A percentile compares a stretch with the other conserved stretches of the same genome.
Conservation (phyloP, 2,329 filamentous ascomycete genomes). For the Pseudogymnoascus sp. region DNA sequence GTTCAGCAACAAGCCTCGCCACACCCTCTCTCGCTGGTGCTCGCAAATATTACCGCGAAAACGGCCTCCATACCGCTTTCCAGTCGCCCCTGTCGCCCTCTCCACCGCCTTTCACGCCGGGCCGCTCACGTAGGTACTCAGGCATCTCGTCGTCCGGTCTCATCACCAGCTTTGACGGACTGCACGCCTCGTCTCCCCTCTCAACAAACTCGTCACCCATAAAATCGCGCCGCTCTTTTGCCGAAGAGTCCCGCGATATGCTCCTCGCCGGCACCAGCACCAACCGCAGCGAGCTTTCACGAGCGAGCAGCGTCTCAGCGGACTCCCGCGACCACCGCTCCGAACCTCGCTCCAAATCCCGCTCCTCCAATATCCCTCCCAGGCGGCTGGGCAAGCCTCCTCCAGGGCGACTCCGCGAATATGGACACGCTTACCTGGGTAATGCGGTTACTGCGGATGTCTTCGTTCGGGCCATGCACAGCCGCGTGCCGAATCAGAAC, state of each 20-base stretch:
- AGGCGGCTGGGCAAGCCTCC: conserved; percentile 19
- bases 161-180: background rate
- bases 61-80: conserved; percentile 2
- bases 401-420: conserved; percentile 32
- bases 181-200: conserved; percentile 2
- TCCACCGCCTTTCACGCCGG: background rate
- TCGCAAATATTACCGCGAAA: conserved; percentile 8
- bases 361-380: conserved; percentile 13
- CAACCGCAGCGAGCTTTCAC: background rate
- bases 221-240: background rate
- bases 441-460: conserved; percentile 36
- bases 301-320: background rate
- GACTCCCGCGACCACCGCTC: background rate
- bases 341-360: background rate
- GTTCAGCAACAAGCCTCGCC: background rate
- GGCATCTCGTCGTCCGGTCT: background rate
- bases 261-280: conserved; percentile 2
- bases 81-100: background rate
- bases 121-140: conserved; percentile 1
- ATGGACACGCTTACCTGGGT: conserved; percentile 35
- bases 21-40: background rate
- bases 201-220: background rate
- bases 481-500: conserved; percentile 28
- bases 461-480: conserved; percentile 36
- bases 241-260: conserved; percentile 10